Base-by-base conservation (phyloP, 345 rosid species). In the Triadica sebifera region DNA sequence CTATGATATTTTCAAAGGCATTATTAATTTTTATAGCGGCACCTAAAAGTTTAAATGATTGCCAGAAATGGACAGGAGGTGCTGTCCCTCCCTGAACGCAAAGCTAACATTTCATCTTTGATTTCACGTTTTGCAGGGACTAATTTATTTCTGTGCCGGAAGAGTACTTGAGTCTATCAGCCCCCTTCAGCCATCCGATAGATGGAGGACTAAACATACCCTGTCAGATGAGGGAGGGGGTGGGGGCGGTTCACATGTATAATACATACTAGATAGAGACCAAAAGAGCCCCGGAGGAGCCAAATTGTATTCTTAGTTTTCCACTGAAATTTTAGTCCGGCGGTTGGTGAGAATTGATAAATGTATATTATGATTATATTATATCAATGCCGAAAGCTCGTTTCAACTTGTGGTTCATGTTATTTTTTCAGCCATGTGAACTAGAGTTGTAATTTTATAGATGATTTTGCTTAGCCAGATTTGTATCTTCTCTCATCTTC, bases 91-190 rank as follows among this genome's bases (percentile, higher is more conserved):
- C 50, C 67, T 19, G 51, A 64, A 61, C 4, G 29, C 46, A 47
- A 37, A 34, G 34, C 72, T 75, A 69, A 82, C 65, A 50, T 19
- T 65, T 66, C 55, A 24, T n/a, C 15, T 19, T 63, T 37, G 46
- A 24, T 25, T 24, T 61, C 72, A 37, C 75, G 60, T 47, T 46
- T 72, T 76, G 73, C 78, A 82, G 85, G 85, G 85, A 82, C 77
- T 82, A 79, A 71, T 43, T 56, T 46, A 65, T n/a, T n/a, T 62
- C 20, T 3, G 34, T 29, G 25, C n/a, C 6, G 58, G 50, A 46
- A 37, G 71, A 45, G 25, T 46, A 45, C 59, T 8, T 38, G 37
- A 0, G 51, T 73, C 25, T 20, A 74, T 53, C 1, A 16, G 38
- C 24, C 73, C 15, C 10, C 65, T 41, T 22, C 41, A 65, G 70